These are phyloP conservation scores for Adansonia gregorii DNA, from an alignment of 441 rosid species.

Conservation along the genomic window DNA sequence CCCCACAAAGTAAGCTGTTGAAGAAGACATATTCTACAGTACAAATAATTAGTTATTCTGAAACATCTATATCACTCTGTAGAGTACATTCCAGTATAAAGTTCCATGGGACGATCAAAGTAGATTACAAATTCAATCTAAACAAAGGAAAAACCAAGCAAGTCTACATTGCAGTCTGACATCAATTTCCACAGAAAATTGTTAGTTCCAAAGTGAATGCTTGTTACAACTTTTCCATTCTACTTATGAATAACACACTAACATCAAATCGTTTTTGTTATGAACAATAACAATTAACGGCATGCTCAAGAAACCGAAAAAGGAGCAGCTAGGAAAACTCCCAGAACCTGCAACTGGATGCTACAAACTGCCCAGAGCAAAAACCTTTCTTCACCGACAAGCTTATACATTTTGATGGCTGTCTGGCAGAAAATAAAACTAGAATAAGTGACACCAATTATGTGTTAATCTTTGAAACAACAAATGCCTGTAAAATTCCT, in stretches of 20 bases:
- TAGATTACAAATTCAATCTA: background rate
- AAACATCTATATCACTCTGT: background rate
- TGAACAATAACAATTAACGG: conserved; percentile 1
- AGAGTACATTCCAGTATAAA: background rate
- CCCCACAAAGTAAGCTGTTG: conserved; percentile 26
- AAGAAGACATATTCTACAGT: conserved; percentile 15
- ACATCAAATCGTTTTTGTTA: background rate
- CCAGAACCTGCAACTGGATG: conserved; percentile 91
- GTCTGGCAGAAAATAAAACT: conserved; percentile 62
- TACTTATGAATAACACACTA: conserved; percentile 1
- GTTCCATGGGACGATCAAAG: conserved; percentile 1
- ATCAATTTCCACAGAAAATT: background rate
- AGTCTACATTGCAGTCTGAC: background rate
- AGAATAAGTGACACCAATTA: conserved; percentile 26
- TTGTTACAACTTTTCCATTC: background rate
- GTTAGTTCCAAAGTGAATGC: background rate
- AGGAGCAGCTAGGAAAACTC: background rate
- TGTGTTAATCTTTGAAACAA: conserved; percentile 12
- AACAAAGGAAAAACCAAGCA: conserved; percentile 10
- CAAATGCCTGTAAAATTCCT: conserved; percentile 9
- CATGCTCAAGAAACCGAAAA: background rate
- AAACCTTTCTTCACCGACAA: conserved; percentile 90
- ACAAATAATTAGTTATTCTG: conserved; percentile 12
- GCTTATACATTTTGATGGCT: conserved; percentile 97
- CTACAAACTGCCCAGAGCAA: conserved; percentile 99